Evolutionary conservation across 2,329 filamentous ascomycete species (phyloP).

Genomic region (Aspergillus neotritici): DNA sequence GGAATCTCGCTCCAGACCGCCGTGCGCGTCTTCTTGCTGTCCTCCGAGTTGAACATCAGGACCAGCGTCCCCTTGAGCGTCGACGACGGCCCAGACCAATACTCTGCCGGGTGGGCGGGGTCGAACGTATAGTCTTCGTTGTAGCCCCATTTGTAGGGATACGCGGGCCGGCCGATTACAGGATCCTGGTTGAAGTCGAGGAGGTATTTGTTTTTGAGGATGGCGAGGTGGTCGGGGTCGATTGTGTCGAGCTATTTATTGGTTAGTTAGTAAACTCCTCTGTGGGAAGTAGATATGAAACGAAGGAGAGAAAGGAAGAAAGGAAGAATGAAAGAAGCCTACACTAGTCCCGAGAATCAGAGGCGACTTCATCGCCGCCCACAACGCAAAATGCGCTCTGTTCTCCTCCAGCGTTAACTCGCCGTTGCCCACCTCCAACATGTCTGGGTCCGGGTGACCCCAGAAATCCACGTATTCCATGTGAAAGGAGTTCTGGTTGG

Average conservation of each 20-base stretch:
- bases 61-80: constrained; percentile 25
- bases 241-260: constrained; percentile 31
- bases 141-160: constrained; percentile 38
- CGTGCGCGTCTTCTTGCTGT: constrained; percentile 16
- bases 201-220: constrained; percentile 41
- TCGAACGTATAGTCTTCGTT: constrained; percentile 33
- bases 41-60: constrained; percentile 29
- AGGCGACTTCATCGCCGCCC: constrained; percentile 48
- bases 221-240: constrained; percentile 30
- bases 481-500: constrained; percentile 47
- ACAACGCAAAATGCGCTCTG: constrained; percentile 48
- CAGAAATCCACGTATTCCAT: constrained; percentile 45
- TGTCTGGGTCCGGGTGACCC: constrained; percentile 48
- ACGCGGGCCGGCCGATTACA: constrained; percentile 37
- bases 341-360: constrained; percentile 45
- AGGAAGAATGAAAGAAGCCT: constrained; percentile 3
- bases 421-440: constrained; percentile 49
- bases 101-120: constrained; percentile 29
- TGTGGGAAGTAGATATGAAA: neutral
- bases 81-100: constrained; percentile 31
- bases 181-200: constrained; percentile 46
- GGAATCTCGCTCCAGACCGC: constrained; percentile 29
- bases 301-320: neutral
- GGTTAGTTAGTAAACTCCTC: constrained; percentile 3
- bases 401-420: constrained; percentile 44